Percentiles rank a stretch among this genome's conserved stretches.
These are phyloP conservation scores for Cryphonectria carpinicola DNA, from an alignment of 2,329 filamentous ascomycete species.

Conservation along the genomic window DNA sequence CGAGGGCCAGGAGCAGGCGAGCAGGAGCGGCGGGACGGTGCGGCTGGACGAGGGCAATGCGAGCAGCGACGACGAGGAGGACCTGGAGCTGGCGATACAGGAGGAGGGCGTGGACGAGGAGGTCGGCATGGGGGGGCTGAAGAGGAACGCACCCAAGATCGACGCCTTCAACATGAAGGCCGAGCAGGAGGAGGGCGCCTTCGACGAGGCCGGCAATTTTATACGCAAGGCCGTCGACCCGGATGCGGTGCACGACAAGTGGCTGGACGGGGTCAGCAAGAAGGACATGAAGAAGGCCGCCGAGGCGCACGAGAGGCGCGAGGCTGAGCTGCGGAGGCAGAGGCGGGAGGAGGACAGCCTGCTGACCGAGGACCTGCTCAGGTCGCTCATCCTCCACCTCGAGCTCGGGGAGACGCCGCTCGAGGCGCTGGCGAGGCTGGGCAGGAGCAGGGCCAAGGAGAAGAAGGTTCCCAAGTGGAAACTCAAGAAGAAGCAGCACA, in stretches of 20 bases:
- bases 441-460: conserved; percentile 61
- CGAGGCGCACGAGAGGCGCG: conserved; percentile 83
- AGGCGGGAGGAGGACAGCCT: conserved; percentile 84
- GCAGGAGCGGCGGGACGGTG: conserved; percentile 75
- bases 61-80: conserved; percentile 66
- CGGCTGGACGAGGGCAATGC: conserved; percentile 54
- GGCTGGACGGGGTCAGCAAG: conserved; percentile 90
- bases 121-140: conserved; percentile 85
- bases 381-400: conserved; percentile 71
- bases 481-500: conserved; percentile 65
- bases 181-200: conserved; percentile 90
- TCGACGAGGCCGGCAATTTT: conserved; percentile 90
- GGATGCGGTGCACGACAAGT: conserved; percentile 87
- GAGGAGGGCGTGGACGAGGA: conserved; percentile 85
- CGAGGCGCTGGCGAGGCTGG: conserved; percentile 83
- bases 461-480: conserved; percentile 69
- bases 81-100: conserved; percentile 73
- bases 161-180: conserved; percentile 94
- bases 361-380: conserved; percentile 78
- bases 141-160: conserved; percentile 89
- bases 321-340: conserved; percentile 73
- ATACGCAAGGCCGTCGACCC: conserved; percentile 87
- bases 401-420: conserved; percentile 84
- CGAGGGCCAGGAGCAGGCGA: conserved; percentile 75
- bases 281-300: conserved; percentile 90